Base-by-base conservation (phyloP, 225 moss, liverwort and hornwort genomes). In the Pleurozium schreberi region DNA sequence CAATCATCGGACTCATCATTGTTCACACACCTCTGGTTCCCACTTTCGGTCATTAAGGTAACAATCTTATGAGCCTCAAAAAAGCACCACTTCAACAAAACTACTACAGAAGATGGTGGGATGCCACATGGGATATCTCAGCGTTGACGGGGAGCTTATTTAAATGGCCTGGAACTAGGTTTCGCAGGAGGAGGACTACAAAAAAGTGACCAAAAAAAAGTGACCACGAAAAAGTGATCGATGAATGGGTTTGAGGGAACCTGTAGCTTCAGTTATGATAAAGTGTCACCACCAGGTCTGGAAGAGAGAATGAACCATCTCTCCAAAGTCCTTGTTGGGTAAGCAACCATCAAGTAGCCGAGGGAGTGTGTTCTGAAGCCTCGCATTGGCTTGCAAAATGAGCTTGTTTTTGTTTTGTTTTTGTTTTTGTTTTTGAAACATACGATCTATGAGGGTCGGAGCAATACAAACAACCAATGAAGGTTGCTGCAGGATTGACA, bases 1-100 rank as follows among this genome's bases (percentile, higher is more conserved):
- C 86, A 92, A 92, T 92, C 92, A 92, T 92, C 79, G n/a, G 47
- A 18, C 88, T 80, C 88, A 92, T 92, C 88, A 92, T 92, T 92
- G 82, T 55, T n/a, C 10, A 45, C n/a, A 30, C 49, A 63, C n/a
- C 78, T 71, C 86, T 62, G 16, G 6, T 47, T 23, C 61, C 75
- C 67, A 74, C 84, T 89, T 84, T 87, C 87, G 87, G 87, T 79
- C 73, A 89, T 91, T 22, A 49, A 75, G 42, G 10, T n/a, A 71
- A 79, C 89, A 57, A 79, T 58, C 79, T n/a, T n/a, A n/a, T n/a
- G n/a, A 40, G 58, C 18, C 18, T 27, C 25, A 79, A 78, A 79
- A 78, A 79, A 79, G 79, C 79, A n/a, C 26, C 27, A 26, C 78
- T 57, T n/a, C 57, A n/a, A n/a, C 57, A n/a, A n/a, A 79, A 57